These are phyloP conservation scores for Coemansia biformis DNA, from an alignment of 192 early-diverging fungal species.

Conservation along the genomic window DNA sequence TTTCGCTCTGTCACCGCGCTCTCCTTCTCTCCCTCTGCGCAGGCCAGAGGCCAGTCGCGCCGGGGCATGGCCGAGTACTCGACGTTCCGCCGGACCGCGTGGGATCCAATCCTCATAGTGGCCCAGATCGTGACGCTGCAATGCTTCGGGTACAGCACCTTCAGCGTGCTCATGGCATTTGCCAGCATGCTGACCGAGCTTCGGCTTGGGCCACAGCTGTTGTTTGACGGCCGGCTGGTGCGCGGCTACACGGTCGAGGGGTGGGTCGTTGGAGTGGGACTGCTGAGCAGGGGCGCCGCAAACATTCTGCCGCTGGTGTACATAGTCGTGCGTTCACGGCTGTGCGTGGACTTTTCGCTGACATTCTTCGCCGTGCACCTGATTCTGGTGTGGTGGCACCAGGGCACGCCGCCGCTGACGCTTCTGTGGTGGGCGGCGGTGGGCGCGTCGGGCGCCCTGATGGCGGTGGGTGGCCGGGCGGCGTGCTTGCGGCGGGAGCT, in stretches of 20 bases:
- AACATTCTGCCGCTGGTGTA: slow-evolving; percentile 44
- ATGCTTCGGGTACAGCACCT: slow-evolving; percentile 40
- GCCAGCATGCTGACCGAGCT: slow-evolving; percentile 18
- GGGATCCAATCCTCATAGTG: slow-evolving; percentile 49
- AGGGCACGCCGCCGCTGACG: no score
- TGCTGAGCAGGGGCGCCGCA: slow-evolving; percentile 16
- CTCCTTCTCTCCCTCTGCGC: no score
- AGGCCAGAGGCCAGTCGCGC: no score
- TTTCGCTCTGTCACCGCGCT: no score
- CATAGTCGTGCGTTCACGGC: slow-evolving; percentile 46
- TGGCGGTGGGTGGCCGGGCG: no score
- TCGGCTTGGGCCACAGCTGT: slow-evolving; percentile 20
- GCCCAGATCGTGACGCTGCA: slow-evolving; percentile 49
- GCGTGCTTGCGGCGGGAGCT: slow-evolving; percentile 44
- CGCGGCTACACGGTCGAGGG: slow-evolving; percentile 46
- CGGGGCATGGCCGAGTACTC: no score
- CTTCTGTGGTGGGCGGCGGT: no score
- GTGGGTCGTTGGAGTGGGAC: slow-evolving; percentile 18
- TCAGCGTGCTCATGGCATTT: slow-evolving; percentile 16
- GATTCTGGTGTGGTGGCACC: no score
- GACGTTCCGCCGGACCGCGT: slow-evolving; percentile 33
- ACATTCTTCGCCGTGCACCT: slow-evolving; percentile 42
- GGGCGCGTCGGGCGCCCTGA: no score
- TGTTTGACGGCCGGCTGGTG: slow-evolving; percentile 23
- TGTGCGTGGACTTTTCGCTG: slow-evolving; percentile 48